Evolutionary conservation across 2,329 filamentous ascomycete species (phyloP).

Genomic region (Exophiala phaeomuriformis): DNA sequence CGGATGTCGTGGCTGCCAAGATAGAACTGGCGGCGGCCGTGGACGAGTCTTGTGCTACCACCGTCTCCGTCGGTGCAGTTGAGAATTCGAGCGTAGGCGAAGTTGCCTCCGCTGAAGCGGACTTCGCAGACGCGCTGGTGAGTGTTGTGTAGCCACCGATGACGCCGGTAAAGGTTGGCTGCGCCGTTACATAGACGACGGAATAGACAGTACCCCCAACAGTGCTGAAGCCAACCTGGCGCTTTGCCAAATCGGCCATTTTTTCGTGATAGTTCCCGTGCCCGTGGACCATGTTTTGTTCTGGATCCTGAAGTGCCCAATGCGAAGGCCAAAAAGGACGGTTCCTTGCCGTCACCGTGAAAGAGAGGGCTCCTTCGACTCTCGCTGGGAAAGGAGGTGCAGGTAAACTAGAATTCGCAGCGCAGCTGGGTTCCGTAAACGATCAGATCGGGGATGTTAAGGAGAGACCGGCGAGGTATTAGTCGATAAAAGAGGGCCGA

Average conservation of each 20-base stretch:
- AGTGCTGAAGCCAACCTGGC: conserved; percentile 17
- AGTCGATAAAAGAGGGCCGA: conserved; percentile 35
- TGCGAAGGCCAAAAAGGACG: not conserved
- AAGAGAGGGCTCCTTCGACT: not conserved
- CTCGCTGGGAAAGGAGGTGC: not conserved
- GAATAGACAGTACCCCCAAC: conserved; percentile 22
- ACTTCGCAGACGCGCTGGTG: conserved; percentile 3
- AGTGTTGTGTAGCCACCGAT: conserved; percentile 44
- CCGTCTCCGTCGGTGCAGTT: not conserved
- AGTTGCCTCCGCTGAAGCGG: conserved; percentile 1
- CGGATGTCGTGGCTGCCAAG: conserved; percentile 17
- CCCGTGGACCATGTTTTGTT: conserved; percentile 8
- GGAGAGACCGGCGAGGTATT: conserved; percentile 22
- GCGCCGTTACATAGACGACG: conserved; percentile 47
- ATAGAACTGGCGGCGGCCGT: conserved; percentile 15
- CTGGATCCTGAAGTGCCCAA: not conserved
- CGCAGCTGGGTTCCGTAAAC: not conserved
- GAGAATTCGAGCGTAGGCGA: conserved; percentile 2
- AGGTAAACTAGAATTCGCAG: not conserved
- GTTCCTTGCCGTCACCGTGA: not conserved
- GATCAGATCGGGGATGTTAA: conserved; percentile 3
- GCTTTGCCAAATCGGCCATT: conserved; percentile 20
- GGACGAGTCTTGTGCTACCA: conserved; percentile 14
- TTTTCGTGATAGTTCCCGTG: conserved; percentile 18
- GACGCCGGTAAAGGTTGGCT: conserved; percentile 46